phyloP scores from a whole-genome alignment of 2,329 filamentous ascomycete genomes.

The Fusarium sp. region DNA sequence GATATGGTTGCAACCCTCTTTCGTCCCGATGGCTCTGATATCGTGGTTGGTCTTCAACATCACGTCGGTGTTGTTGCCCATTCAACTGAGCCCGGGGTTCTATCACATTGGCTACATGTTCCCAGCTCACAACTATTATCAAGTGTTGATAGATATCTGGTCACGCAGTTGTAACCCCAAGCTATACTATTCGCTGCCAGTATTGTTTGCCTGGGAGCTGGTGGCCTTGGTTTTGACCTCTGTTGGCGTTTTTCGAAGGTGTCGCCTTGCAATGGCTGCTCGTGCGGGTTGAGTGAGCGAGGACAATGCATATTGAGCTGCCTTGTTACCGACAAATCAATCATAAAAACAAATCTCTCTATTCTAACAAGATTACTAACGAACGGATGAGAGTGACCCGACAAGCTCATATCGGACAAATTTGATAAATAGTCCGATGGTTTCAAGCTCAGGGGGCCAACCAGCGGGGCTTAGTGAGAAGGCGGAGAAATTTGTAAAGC shows the following conservation, averaged over 20 bases:
- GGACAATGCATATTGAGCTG: too few species aligned
- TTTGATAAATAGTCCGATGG: too few species aligned
- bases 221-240: background rate
- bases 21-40: background rate
- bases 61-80: background rate
- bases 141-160: background rate
- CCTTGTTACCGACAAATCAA: too few species aligned
- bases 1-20: background rate
- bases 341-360: too few species aligned
- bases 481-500: too few species aligned
- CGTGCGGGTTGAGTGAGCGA: background rate
- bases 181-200: background rate
- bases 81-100: background rate
- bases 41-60: background rate
- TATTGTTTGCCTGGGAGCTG: background rate
- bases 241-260: background rate
- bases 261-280: background rate
- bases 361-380: too few species aligned
- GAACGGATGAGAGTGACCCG: too few species aligned
- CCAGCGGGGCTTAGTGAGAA: too few species aligned
- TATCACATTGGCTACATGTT: background rate
- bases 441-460: too few species aligned
- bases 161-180: background rate
- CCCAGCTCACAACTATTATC: background rate
- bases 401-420: too few species aligned